A percentile compares a stretch with the other conserved stretches of the same genome.
phyloP scores from a whole-genome alignment of 2,329 filamentous ascomycete genomes.

The Curvularia sp. region DNA sequence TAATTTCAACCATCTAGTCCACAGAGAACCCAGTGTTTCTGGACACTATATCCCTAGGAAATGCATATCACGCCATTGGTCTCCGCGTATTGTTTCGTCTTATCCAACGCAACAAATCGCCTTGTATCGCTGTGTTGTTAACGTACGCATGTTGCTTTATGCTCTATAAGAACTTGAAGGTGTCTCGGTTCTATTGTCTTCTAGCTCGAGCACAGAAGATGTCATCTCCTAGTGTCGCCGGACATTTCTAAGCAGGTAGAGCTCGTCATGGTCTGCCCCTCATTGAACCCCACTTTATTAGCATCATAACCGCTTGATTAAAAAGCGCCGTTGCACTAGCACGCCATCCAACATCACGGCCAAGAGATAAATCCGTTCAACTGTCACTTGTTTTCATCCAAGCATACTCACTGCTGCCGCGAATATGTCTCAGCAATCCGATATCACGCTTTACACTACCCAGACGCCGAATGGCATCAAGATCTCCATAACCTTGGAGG shows the following conservation, averaged over 20 bases:
- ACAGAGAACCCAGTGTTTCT: background rate
- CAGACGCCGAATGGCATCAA: conserved; percentile 92
- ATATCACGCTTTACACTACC: conserved; percentile 82
- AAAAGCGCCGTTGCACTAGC: background rate
- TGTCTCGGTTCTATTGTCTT: background rate
- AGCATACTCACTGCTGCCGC: background rate
- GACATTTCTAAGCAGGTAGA: conserved; percentile 37
- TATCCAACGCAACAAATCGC: background rate
- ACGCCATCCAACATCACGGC: background rate
- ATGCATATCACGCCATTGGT: background rate
- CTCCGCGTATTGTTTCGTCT: background rate
- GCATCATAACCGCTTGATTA: background rate
- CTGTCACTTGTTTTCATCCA: background rate
- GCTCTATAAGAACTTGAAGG: background rate
- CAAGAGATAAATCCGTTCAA: background rate
- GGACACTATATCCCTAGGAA: background rate
- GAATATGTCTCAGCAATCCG: conserved; percentile 53
- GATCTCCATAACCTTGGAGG: conserved; percentile 84
- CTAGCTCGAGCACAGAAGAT: background rate
- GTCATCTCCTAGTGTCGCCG: background rate
- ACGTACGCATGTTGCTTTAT: background rate
- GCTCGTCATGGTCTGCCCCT: conserved; percentile 40
- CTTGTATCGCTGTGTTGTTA: background rate
- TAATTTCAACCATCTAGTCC: no score
- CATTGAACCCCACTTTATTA: conserved; percentile 28